Evolutionary conservation across 148 eudicot species (phyloP).

Genomic region (Chenopodium suecicum): DNA sequence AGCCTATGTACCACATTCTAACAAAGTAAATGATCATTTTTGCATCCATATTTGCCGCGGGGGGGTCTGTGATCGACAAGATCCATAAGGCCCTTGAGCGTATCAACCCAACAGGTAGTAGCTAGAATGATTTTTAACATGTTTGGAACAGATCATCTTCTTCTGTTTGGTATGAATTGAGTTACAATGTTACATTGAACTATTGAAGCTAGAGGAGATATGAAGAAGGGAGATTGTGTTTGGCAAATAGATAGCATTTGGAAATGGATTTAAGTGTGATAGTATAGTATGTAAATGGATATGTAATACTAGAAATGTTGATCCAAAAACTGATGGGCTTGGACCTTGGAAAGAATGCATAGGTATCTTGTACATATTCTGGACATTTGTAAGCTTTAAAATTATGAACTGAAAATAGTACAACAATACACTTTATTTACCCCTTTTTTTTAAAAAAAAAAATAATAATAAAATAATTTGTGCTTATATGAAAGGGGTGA

Average conservation of each 20-base stretch:
- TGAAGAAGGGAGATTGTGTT: slow-evolving; percentile 31
- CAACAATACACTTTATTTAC: too few relatives aligned
- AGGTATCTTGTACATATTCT: slow-evolving; percentile 41
- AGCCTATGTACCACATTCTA: slow-evolving; percentile 34
- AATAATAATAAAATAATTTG: too few relatives aligned
- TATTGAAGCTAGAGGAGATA: slow-evolving; percentile 32
- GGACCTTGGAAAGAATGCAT: slow-evolving; percentile 42
- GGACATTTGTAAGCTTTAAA: slow-evolving; percentile 27
- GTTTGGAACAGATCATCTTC: slow-evolving; percentile 36
- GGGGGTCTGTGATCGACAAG: slow-evolving; percentile 45
- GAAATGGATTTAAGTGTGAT: slow-evolving; percentile 43
- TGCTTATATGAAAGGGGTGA: too few relatives aligned
- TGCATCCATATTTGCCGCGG: slow-evolving; percentile 35
- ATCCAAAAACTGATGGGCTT: slow-evolving; percentile 15
- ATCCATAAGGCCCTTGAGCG: slow-evolving; percentile 33
- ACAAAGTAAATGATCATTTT: slow-evolving; percentile 33
- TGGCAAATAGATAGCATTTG: slow-evolving; percentile 42
- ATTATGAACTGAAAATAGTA: too few relatives aligned
- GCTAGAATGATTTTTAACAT: slow-evolving; percentile 37
- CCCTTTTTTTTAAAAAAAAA: too few relatives aligned
- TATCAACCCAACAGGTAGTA: slow-evolving; percentile 31
- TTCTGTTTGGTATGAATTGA: slow-evolving; percentile 37
- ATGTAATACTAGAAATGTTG: slow-evolving; percentile 25
- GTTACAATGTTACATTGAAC: slow-evolving; percentile 9
- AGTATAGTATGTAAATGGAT: slow-evolving; percentile 36